Conservation (phyloP, 116 monocot genomes). For the Phalaenopsis hybrid region DNA sequence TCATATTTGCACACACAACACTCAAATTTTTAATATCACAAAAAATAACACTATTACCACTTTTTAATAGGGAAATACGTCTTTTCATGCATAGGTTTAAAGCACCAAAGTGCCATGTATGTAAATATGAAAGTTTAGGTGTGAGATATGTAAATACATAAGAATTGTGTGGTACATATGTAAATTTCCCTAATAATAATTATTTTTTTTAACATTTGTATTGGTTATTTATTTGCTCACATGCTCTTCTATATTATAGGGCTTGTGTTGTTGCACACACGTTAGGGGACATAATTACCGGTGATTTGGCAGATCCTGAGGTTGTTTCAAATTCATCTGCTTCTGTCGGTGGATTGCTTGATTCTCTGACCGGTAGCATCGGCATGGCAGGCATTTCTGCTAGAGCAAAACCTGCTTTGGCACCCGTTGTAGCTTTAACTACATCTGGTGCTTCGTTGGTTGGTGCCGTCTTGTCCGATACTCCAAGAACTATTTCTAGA, state of each 20-base stretch:
- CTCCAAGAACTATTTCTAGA: slow-evolving; percentile 40
- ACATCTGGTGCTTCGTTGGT: slow-evolving; percentile 34
- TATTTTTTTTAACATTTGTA: not conserved
- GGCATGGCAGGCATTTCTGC: slow-evolving; percentile 77
- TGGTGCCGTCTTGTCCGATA: slow-evolving; percentile 49
- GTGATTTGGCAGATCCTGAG: slow-evolving; percentile 75
- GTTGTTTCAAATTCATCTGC: slow-evolving; percentile 55
- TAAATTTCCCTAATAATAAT: not conserved
- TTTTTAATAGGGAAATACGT: no score
- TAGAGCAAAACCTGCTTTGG: slow-evolving; percentile 67
- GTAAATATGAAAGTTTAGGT: no score
- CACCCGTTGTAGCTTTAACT: slow-evolving; percentile 50
- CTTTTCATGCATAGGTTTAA: no score
- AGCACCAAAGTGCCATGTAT: no score
- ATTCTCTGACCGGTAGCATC: slow-evolving; percentile 96
- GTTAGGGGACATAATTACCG: slow-evolving; percentile 76
- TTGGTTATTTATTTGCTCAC: slow-evolving; percentile 7
- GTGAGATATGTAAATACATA: no score
- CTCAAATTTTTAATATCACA: no score
- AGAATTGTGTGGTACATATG: no score
- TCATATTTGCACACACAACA: no score
- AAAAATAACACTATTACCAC: no score
- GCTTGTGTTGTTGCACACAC: slow-evolving; percentile 76
- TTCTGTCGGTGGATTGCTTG: slow-evolving; percentile 86
- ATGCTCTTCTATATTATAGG: slow-evolving; percentile 25